These are phyloP conservation scores for Silene noctiflora DNA, from an alignment of 179 eudicot species.

Conservation along the genomic window DNA sequence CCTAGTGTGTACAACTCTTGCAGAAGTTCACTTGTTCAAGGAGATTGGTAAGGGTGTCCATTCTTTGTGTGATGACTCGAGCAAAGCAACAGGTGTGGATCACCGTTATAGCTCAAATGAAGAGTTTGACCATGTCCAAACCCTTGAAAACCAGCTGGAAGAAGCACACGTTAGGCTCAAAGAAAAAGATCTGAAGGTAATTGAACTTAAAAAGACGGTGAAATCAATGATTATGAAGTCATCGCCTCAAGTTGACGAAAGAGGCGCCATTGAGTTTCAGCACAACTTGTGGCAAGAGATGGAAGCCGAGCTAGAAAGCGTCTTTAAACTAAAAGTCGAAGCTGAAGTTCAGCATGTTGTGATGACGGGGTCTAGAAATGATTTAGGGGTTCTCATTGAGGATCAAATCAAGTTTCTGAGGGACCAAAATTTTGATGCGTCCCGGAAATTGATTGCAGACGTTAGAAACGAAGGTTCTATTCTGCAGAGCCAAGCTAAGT, in stretches of 20 bases:
- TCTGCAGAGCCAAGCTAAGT: conserved; percentile 34
- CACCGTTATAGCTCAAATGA: conserved; percentile 19
- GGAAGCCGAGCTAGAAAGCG: conserved; percentile 51
- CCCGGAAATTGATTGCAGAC: conserved; percentile 26
- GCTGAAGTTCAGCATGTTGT: conserved; percentile 62
- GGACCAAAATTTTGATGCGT: conserved; percentile 35
- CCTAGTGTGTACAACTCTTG: conserved; percentile 15
- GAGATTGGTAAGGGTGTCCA: conserved; percentile 52
- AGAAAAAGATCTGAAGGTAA: conserved; percentile 37
- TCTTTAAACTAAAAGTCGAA: conserved; percentile 58
- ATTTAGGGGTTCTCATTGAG: conserved; percentile 25
- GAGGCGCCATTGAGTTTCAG: conserved; percentile 20
- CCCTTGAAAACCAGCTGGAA: conserved; percentile 47
- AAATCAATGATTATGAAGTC: conserved; percentile 14
- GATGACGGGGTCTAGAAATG: conserved; percentile 39
- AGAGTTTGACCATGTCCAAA: conserved; percentile 31
- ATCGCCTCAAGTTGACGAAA: conserved; percentile 18
- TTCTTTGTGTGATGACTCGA: conserved; percentile 34
- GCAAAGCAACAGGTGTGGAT: conserved; percentile 17
- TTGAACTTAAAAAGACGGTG: conserved; percentile 40
- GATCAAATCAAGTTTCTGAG: conserved; percentile 34
- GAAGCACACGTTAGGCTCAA: conserved; percentile 37
- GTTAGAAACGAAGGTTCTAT: conserved; percentile 34
- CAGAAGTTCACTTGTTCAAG: conserved; percentile 65
- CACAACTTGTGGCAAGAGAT: conserved; percentile 29